Evolutionary conservation across 2,329 filamentous ascomycete species (phyloP), one percentile per base, ranked within the genome.

Genomic region (Beauveria pseudobassiana): DNA sequence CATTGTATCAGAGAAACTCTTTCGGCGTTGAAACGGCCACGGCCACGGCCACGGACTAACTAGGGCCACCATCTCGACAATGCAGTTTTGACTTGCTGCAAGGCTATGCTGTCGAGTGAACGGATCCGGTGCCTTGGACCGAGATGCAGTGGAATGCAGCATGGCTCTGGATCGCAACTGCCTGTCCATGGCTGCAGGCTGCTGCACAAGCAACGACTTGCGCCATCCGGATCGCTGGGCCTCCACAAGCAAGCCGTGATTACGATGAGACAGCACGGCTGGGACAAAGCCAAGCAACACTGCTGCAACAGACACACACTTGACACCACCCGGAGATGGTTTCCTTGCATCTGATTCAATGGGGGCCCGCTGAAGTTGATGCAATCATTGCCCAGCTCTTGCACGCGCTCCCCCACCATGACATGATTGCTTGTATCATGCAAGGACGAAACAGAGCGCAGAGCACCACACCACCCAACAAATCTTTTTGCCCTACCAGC

Each of bases 331-430:
- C 22, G 22, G 22, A 24, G 26, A 40, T 52, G n/a, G n/a, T 45
- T 12, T 60, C 58, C 49, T 48, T 60, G 58, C 58, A 54, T 52
- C 38, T 53, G 57, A 34, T 60, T 60, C 58, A 53, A 53, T 34
- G 50, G 14, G 42, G 49, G 30, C 30, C 30, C 28, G 28, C 28
- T 30, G 9, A 30, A 30, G 28, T 30, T 30, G 28, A 30, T 30
- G 28, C 28, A 30, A 30, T 3, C 8, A 30, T 30, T 30, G 28
- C 28, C 58, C 28, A 30, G 46, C 38, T 26, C 38, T n/a, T 42
- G 26, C 20, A 14, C 34, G 34, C 30, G 51, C 52, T 55, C 52
- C 52, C 42, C 52, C 52, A 28, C 34, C 34, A 38, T 38, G 34
- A 38, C 34, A 38, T 42, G 24, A 18, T 45, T 55, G 38, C 46